These are phyloP conservation scores for Alternaria viburni DNA, from an alignment of 2,329 filamentous ascomycete genomes.

Conservation along the genomic window DNA sequence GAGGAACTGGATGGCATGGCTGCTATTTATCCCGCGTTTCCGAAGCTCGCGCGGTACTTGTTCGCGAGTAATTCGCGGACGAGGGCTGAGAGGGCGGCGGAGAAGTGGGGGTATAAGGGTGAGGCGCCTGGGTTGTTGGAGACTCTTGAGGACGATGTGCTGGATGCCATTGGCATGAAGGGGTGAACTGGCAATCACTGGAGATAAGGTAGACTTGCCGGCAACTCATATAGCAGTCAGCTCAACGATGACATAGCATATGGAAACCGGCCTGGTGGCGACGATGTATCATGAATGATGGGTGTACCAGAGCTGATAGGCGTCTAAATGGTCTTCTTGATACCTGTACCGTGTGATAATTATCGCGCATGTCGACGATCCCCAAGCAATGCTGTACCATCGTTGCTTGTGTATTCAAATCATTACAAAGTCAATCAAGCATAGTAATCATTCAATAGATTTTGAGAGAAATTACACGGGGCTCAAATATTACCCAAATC, in stretches of 20 bases:
- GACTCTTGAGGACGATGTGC: slow-evolving; percentile 29
- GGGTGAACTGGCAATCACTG: background rate
- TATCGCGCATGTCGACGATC: background rate
- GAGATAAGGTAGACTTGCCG: background rate
- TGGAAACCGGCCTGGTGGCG: background rate
- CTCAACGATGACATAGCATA: background rate
- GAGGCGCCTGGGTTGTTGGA: slow-evolving; percentile 58
- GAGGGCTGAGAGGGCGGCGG: slow-evolving; percentile 59
- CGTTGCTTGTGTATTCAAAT: background rate
- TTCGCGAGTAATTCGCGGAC: slow-evolving; percentile 62
- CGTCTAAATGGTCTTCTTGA: no score
- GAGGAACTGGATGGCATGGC: slow-evolving; percentile 37
- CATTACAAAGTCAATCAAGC: background rate
- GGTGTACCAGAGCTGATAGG: background rate
- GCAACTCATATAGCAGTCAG: background rate
- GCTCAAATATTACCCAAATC: slow-evolving; percentile 1
- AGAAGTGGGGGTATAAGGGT: slow-evolving; percentile 64
- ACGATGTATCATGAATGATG: background rate
- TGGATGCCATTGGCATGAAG: slow-evolving; percentile 14
- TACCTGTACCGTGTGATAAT: background rate
- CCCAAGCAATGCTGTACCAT: background rate
- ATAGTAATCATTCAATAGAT: background rate
- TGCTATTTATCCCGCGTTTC: slow-evolving; percentile 19
- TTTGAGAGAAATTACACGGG: slow-evolving; percentile 7
- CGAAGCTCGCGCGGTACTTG: slow-evolving; percentile 40